phyloP scores from a whole-genome alignment of 2,329 filamentous ascomycete genomes.

The Alternaria sp. region DNA sequence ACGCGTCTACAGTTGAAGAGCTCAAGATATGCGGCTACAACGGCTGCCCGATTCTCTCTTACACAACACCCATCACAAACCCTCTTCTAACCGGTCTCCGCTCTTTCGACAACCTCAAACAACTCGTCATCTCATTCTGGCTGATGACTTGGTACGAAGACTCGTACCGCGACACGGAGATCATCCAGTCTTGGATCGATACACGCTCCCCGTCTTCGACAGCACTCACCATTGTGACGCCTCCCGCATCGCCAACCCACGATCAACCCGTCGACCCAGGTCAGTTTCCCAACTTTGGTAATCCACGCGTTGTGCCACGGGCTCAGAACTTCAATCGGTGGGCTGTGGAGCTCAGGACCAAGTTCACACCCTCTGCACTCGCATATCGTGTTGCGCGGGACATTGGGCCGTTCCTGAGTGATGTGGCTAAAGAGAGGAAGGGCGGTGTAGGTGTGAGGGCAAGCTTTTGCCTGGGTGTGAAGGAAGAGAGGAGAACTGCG shows the following conservation, averaged over 20 bases:
- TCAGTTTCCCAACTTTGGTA: slow-evolving; percentile 30
- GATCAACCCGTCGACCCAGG: slow-evolving; percentile 35
- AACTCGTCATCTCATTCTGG: slow-evolving; percentile 52
- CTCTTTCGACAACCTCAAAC: slow-evolving; percentile 51
- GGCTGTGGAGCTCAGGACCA: slow-evolving; percentile 50
- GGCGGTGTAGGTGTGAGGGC: slow-evolving; percentile 54
- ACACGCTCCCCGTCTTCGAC: slow-evolving; percentile 47
- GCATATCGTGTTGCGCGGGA: slow-evolving; percentile 50
- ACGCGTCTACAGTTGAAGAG: slow-evolving; percentile 50
- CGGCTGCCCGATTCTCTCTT: slow-evolving; percentile 50
- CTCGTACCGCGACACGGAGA: slow-evolving; percentile 48
- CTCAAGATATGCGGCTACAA: slow-evolving; percentile 58
- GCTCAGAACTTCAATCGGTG: slow-evolving; percentile 47
- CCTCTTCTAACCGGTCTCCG: slow-evolving; percentile 49
- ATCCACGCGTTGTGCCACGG: slow-evolving; percentile 16
- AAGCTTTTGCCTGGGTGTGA: slow-evolving; percentile 52
- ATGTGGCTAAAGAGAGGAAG: slow-evolving; percentile 47
- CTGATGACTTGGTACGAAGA: slow-evolving; percentile 51
- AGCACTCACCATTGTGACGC: slow-evolving; percentile 47
- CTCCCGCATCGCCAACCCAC: slow-evolving; percentile 28
- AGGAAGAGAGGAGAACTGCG: slow-evolving; percentile 27
- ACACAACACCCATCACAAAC: slow-evolving; percentile 46
- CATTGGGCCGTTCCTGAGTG: slow-evolving; percentile 50
- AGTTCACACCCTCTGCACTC: slow-evolving; percentile 49
- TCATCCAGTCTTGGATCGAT: slow-evolving; percentile 55